Percentiles rank a stretch among this genome's conserved stretches.
These are phyloP conservation scores for Pyrus pyrifolia DNA, from an alignment of 306 rosid genomes.

Conservation along the genomic window DNA sequence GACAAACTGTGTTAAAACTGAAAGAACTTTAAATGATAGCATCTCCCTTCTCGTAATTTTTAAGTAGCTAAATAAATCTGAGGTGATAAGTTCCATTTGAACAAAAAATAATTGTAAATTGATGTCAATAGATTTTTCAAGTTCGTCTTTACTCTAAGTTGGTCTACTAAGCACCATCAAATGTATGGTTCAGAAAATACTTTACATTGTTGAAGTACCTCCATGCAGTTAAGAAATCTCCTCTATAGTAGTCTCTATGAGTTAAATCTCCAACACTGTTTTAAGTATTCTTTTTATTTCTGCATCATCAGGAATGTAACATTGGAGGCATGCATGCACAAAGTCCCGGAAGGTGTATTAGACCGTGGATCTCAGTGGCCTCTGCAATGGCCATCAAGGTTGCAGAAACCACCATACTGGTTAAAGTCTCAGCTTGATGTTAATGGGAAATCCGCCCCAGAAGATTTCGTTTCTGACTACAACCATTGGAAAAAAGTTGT, in stretches of 20 bases:
- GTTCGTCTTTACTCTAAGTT: neutral
- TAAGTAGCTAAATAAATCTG: neutral
- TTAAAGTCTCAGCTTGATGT: conserved; percentile 52
- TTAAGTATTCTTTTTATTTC: neutral
- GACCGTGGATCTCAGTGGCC: conserved; percentile 76
- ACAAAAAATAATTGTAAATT: neutral
- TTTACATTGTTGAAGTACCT: neutral
- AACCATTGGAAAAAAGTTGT: conserved; percentile 67
- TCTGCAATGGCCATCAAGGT: conserved; percentile 62
- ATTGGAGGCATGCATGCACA: conserved; percentile 66
- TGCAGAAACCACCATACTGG: conserved; percentile 82
- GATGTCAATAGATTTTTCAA: neutral
- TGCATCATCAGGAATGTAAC: conserved; percentile 57
- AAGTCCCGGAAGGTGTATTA: conserved; percentile 42
- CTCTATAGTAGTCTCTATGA: neutral
- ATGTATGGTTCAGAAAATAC: neutral
- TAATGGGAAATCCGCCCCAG: conserved; percentile 46
- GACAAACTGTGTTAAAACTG: neutral
- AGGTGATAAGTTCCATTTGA: neutral
- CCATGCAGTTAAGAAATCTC: neutral
- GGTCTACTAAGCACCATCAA: neutral
- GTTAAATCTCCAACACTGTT: neutral
- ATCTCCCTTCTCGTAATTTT: neutral
- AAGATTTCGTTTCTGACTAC: conserved; percentile 58
- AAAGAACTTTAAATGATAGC: neutral